These are phyloP conservation scores for Thuja plicata DNA, from an alignment of 83 land plant genomes.

Conservation along the genomic window DNA sequence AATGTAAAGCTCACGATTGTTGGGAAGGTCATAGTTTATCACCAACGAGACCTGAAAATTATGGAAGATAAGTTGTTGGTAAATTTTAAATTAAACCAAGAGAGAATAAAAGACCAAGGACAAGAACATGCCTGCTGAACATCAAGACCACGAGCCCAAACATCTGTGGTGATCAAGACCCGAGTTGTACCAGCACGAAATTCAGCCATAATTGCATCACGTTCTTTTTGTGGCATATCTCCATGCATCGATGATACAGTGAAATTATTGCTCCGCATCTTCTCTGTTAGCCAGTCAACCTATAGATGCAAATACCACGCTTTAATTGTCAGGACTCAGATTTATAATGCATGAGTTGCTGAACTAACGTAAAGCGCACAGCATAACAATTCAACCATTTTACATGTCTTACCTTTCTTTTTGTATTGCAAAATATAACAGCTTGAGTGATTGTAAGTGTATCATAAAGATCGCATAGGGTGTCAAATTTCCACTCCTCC, in stretches of 20 bases:
- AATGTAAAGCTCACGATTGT: conserved; percentile 91
- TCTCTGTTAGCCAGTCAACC: conserved; percentile 98
- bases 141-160: conserved; percentile 98
- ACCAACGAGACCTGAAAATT: conserved; percentile 84
- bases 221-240: conserved; percentile 97
- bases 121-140: conserved; percentile 80
- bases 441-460: conserved; percentile 97
- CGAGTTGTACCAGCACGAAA: conserved; percentile 82
- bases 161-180: conserved; percentile 98
- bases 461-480: conserved; percentile 94
- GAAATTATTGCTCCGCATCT: conserved; percentile 89
- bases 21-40: conserved; percentile 95
- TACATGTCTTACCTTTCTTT: conserved; percentile 67
- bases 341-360: background rate
- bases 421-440: conserved; percentile 99
- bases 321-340: no score
- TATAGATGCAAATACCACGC: conserved; percentile 18
- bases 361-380: background rate
- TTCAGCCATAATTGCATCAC: conserved; percentile 95
- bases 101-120: conserved; percentile 25
- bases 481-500: conserved; percentile 99
- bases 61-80: background rate
- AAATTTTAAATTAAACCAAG: background rate
- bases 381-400: background rate
- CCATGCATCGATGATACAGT: conserved; percentile 99